Evolutionary conservation across 768 basidiomycete genomes (phyloP).

Genomic region (Rhizopogon vulgaris): DNA sequence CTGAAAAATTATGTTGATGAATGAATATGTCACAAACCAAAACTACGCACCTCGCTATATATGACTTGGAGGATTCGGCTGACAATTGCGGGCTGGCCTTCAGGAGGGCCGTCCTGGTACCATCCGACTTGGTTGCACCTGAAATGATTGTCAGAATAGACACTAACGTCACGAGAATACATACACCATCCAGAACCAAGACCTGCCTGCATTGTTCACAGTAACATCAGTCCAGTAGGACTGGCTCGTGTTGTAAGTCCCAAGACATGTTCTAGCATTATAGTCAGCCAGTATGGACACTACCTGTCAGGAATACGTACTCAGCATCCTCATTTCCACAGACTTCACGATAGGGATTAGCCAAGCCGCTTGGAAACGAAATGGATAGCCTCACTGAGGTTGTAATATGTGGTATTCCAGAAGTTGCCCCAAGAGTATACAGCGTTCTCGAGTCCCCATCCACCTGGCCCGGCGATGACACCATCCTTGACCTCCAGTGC

Average conservation of each 20-base stretch:
- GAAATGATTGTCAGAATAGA: neutral
- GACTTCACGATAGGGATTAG: slow-evolving; percentile 30
- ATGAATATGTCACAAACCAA: neutral
- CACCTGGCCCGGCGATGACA: slow-evolving; percentile 34
- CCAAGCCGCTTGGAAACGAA: neutral
- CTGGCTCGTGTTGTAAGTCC: slow-evolving; percentile 32
- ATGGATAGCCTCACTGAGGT: slow-evolving; percentile 31
- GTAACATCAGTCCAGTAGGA: slow-evolving; percentile 47
- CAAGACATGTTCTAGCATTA: slow-evolving; percentile 37
- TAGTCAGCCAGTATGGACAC: slow-evolving; percentile 17
- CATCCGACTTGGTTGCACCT: slow-evolving; percentile 71
- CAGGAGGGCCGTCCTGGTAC: slow-evolving; percentile 33
- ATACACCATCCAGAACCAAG: slow-evolving; percentile 71
- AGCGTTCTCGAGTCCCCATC: slow-evolving; percentile 61
- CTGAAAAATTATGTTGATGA: slow-evolving; percentile 23
- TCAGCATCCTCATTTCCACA: slow-evolving; percentile 42
- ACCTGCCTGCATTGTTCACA: slow-evolving; percentile 49
- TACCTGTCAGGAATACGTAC: slow-evolving; percentile 29
- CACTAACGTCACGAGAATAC: slow-evolving; percentile 8
- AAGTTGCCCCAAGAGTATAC: slow-evolving; percentile 55
- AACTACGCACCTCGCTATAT: slow-evolving; percentile 19
- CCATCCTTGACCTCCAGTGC: slow-evolving; percentile 34
- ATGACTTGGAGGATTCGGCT: slow-evolving; percentile 26
- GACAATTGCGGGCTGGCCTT: slow-evolving; percentile 27
- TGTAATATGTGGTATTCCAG: slow-evolving; percentile 47